Base-by-base conservation (phyloP, 768 basidiomycete genomes). In the Auricularia sp. region DNA sequence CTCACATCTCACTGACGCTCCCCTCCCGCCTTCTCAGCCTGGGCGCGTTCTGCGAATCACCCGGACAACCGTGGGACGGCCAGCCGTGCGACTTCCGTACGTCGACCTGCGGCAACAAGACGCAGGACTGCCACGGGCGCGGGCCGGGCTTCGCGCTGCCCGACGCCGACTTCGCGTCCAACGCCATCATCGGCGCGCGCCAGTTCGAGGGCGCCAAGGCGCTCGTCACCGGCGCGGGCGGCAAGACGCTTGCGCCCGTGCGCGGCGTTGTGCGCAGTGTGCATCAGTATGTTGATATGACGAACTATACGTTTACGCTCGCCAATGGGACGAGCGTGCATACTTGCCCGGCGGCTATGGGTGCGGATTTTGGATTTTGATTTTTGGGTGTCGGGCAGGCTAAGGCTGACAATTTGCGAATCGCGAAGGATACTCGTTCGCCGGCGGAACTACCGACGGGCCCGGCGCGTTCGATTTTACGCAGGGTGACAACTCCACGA, bases 401-500 rank as follows among this genome's bases (percentile, higher is more conserved):
- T n/a, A n/a, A n/a, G n/a, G n/a, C n/a, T n/a, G n/a, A n/a, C n/a
- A n/a, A n/a, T n/a, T n/a, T n/a, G n/a, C n/a, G n/a, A n/a, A n/a
- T n/a, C n/a, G n/a, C n/a, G n/a, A n/a, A n/a, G n/a, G n/a, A n/a
- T 90, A 78, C 72, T 79, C 83, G 0, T 91, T 91, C 68, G 90
- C 88, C 16, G 89, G 87, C 59, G 90, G 90, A 72, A 91, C 88
- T 35, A 90, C 85, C n/a, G 90, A 91, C 73, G 89, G 90, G 0
- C 89, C 90, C 3, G 90, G 90, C 21, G 83, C 83, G 1, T 85
- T 91, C 66, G 87, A 90, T 72, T 92, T 91, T 67, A 74, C 85
- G 36, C 90, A 91, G 76, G 88, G 90, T 3, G 78, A 82, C 67
- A 89, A 90, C 56, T 14, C 14, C 8, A 59, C 56, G 23, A 14